A percentile compares a stretch with the other conserved stretches of the same genome.
Evolutionary conservation across 371 early-diverging fungal species (phyloP).

Genomic region (Dichotomocladium elegans): DNA sequence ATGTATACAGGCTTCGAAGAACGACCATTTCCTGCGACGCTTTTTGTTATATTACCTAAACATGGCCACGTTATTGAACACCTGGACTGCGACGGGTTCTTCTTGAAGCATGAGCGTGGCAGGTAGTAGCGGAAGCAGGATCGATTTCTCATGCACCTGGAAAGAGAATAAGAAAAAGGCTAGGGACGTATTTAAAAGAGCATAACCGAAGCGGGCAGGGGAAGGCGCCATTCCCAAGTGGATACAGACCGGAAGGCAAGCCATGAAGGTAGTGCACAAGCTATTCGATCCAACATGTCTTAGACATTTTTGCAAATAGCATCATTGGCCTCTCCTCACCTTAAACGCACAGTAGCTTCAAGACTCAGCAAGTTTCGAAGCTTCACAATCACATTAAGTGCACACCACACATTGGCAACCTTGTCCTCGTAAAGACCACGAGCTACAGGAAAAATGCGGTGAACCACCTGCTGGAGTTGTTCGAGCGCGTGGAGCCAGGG

Average conservation of each 20-base stretch:
- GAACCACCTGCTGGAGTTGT: slow-evolving; percentile 72
- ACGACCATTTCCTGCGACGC: neutral
- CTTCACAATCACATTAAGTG: slow-evolving; percentile 81
- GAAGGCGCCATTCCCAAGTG: slow-evolving; percentile 54
- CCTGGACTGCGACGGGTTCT: slow-evolving; percentile 51
- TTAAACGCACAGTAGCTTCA: slow-evolving; percentile 61
- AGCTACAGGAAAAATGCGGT: slow-evolving; percentile 88
- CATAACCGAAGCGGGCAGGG: slow-evolving; percentile 57
- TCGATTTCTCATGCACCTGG: slow-evolving; percentile 97
- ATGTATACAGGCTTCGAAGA: neutral
- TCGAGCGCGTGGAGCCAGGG: slow-evolving; percentile 69
- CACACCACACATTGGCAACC: slow-evolving; percentile 97
- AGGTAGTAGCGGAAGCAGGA: slow-evolving; percentile 81
- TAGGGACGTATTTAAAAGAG: slow-evolving; percentile 69
- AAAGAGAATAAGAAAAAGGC: slow-evolving; percentile 94
- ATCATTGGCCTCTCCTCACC: slow-evolving; percentile 37
- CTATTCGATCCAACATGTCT: slow-evolving; percentile 32
- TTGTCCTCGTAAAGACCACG: slow-evolving; percentile 97
- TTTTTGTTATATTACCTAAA: slow-evolving; percentile 55
- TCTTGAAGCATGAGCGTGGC: slow-evolving; percentile 66
- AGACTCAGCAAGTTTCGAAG: slow-evolving; percentile 63
- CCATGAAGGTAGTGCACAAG: slow-evolving; percentile 59
- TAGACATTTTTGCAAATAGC: neutral
- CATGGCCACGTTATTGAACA: slow-evolving; percentile 79
- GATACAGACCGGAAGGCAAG: slow-evolving; percentile 66